Conservation (phyloP, 768 basidiomycete genomes). For the Myochromella boudieri region DNA sequence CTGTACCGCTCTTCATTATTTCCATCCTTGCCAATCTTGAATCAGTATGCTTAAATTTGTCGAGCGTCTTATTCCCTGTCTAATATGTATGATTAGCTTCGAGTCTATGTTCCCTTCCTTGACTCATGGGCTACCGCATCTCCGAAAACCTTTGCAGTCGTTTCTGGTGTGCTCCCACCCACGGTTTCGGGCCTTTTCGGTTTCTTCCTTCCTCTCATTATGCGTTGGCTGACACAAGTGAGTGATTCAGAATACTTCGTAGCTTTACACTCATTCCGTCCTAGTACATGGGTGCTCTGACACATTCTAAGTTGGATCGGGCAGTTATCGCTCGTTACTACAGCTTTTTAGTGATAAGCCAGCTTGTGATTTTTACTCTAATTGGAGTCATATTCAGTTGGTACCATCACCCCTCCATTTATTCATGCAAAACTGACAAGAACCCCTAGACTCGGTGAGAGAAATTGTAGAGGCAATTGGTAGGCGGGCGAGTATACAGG, state of each 20-base stretch:
- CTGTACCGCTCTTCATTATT: constrained; percentile 86
- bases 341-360: constrained; percentile 90
- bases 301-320: constrained; percentile 81
- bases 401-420: constrained; percentile 31
- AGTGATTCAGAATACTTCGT: constrained; percentile 47
- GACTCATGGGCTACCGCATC: constrained; percentile 67
- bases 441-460: constrained; percentile 37
- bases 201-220: constrained; percentile 88
- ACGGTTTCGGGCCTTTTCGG: constrained; percentile 86
- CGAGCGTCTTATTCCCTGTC: background rate
- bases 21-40: constrained; percentile 91
- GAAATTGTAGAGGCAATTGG: constrained; percentile 45
- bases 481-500: constrained; percentile 40
- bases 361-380: constrained; percentile 91
- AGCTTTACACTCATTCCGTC: constrained; percentile 55
- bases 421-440: background rate
- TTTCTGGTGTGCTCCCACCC: constrained; percentile 93
- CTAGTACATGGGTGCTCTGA: constrained; percentile 62
- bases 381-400: constrained; percentile 90
- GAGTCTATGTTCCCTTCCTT: constrained; percentile 73
- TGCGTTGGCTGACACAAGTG: constrained; percentile 82
- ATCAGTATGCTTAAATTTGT: constrained; percentile 54
- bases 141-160: constrained; percentile 68
- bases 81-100: constrained; percentile 39
- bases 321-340: constrained; percentile 92